These are phyloP conservation scores for Rhizoclosmatium globosum DNA, from an alignment of 192 early-diverging fungal genomes.

Conservation along the genomic window DNA sequence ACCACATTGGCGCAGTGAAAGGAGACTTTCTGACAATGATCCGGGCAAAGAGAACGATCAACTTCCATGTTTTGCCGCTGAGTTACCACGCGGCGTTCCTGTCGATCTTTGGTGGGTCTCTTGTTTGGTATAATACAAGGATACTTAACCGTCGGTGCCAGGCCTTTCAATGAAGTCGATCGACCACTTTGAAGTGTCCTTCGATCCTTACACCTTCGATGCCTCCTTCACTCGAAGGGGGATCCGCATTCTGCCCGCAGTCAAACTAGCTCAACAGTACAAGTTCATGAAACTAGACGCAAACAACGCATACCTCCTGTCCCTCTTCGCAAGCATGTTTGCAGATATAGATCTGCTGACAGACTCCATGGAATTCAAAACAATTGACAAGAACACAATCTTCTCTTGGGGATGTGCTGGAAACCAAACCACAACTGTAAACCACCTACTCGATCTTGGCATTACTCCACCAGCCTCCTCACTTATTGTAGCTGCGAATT, in stretches of 20 bases:
- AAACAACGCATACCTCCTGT: conserved; percentile 8
- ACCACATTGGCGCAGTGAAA: background rate
- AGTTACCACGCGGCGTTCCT: conserved; percentile 26
- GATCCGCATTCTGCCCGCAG: conserved; percentile 13
- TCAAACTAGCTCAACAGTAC: conserved; percentile 9
- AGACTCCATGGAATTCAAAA: background rate
- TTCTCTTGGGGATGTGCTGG: conserved; percentile 20
- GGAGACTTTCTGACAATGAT: conserved; percentile 14
- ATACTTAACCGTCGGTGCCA: background rate
- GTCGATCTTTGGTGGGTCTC: conserved; percentile 15
- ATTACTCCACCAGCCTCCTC: conserved; percentile 12
- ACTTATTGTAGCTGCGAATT: conserved; percentile 5
- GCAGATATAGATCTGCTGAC: conserved; percentile 13
- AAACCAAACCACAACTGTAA: background rate
- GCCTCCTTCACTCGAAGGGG: background rate
- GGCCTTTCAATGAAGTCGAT: conserved; percentile 10
- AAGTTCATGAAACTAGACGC: background rate
- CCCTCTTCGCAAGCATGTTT: conserved; percentile 1
- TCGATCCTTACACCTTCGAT: conserved; percentile 5
- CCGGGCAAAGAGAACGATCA: conserved; percentile 23
- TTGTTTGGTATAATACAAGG: no score
- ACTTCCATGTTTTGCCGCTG: conserved; percentile 14
- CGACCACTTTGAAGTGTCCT: conserved; percentile 33
- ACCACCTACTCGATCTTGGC: background rate
- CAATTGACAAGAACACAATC: background rate